Evolutionary conservation across 2,329 filamentous ascomycete genomes (phyloP), one percentile per base, ranked within the genome.

Genomic region (Xylariales sp.): DNA sequence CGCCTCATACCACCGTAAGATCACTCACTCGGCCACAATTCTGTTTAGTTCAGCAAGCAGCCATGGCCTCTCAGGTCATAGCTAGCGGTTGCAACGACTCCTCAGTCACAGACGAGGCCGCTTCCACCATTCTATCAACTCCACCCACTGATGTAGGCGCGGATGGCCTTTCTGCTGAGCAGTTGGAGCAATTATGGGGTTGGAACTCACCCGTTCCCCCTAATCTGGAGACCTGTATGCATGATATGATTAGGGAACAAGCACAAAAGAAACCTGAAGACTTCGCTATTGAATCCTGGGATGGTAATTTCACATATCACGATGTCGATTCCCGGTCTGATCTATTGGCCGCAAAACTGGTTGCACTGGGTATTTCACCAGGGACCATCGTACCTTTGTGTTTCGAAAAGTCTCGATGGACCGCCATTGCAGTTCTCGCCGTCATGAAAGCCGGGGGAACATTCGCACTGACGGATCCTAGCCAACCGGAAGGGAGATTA

Each of bases 361-460:
- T 75, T 14, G 72, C 73, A 10, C 70, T 73, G n/a, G 83, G 82
- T 16, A 76, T 82, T 45, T 71, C 65, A 1, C 62, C 77, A 10
- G 83, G 82, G n/a, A 78, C 76, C 46, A 79, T 79, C 9, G 80
- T 86, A n/a, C 83, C 83, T 2, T 76, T 85, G n/a, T 84, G 82
- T 70, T 85, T 85, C 65, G 82, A 85, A 71, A 85, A 85, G 72
- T 84, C 82, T 36, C 77, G 76, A 69, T 84, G 82, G 82, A 81
- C 83, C 4, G 76, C 80, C 7, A 78, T 85, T 28, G 80, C 81
- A 0, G 80, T 85, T 3, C 73, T 85, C 8, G 83, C 78, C 6
- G 78, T 85, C 61, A 83, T 85, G 80, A 85, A 85, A 71, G 74
- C 83, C n/a, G 84, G 84, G 7, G 82, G 78, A 1, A 80, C 82